Evolutionary conservation across 2,329 filamentous ascomycete species (phyloP), one percentile per base, ranked within the genome.

Genomic region (Fusarium sp.): DNA sequence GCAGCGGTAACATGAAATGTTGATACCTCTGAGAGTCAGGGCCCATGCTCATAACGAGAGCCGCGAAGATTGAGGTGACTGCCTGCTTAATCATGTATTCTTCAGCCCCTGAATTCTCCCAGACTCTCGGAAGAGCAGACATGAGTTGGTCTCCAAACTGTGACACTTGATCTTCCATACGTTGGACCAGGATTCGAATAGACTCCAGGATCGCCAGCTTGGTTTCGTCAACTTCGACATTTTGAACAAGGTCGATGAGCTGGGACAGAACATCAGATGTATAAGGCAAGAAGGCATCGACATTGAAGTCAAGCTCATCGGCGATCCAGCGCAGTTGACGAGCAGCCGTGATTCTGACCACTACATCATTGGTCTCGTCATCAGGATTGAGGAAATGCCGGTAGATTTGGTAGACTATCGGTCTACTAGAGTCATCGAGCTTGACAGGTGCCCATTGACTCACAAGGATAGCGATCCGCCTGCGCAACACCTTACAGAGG

Each of bases 61-160:
- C 91, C 3, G 93, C 86, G 53, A 98, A 89, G 41, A 98, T 91
- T 4, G 92, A 93, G 60, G 98, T 86, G 54, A 98, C 94, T 2
- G 93, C 90, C 80, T 98, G 94, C 79, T 98, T 98, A 84, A 98
- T 92, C 79, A 98, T 88, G 80, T 94, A 93, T 75, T 96, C 93
- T 64, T 97, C 91, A 4, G 83, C 80, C 1, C 91, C 93, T 4
- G 93, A 93, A 53, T 90, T 88, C 64, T 93, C 90, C 96, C 96
- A 99, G 1, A 98, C 84, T 6, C 85, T 85, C 0, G 95, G 94
- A 9, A 98, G 84, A 14, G 94, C 87, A 2, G 88, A 84, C 79
- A 99, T 91, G 64, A 99, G 92, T 63, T 91, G 89, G 74, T 97
- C 93, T 7, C 93, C 93, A 65, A 90, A 90, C 46, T 84, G 84